Conservation (phyloP, 1,284 basidiomycete species). For the Sanguinoderma infundibulare region DNA sequence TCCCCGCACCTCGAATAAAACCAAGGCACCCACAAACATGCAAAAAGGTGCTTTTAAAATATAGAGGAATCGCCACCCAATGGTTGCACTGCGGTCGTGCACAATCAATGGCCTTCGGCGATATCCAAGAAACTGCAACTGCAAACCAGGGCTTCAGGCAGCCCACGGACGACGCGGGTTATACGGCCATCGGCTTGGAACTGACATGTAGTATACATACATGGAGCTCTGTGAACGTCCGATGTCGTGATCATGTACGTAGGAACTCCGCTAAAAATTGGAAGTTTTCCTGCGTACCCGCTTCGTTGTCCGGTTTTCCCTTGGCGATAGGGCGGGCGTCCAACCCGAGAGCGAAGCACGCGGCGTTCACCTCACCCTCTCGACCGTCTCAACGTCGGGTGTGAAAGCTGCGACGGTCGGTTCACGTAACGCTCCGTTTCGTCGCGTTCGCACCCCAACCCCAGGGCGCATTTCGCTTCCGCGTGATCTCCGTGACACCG, state of each 20-base stretch:
- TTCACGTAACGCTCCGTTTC: not conserved
- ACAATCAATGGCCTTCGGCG: too few species aligned
- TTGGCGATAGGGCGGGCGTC: not conserved
- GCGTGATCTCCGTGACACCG: not conserved
- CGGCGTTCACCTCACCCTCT: constrained; percentile 6
- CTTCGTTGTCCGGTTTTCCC: not conserved
- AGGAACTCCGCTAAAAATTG: not conserved
- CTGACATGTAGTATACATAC: too few species aligned
- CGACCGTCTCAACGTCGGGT: constrained; percentile 1
- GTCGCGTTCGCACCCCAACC: not conserved
- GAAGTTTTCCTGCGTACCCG: not conserved
- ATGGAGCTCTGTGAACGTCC: too few species aligned
- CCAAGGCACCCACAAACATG: too few species aligned
- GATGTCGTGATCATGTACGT: not conserved
- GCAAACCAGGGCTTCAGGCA: too few species aligned
- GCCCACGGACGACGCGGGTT: too few species aligned
- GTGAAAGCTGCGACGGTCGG: not conserved
- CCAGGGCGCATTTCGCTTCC: not conserved
- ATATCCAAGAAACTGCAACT: too few species aligned
- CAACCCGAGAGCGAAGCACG: not conserved
- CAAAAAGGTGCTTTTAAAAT: too few species aligned
- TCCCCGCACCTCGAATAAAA: too few species aligned
- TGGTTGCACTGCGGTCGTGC: too few species aligned
- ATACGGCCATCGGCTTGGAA: too few species aligned
- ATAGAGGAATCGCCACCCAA: too few species aligned